A percentile compares a stretch with the other conserved stretches of the same genome.
These are phyloP conservation scores for Inonotus hispidus DNA, from an alignment of 1,284 basidiomycete species.

Conservation along the genomic window DNA sequence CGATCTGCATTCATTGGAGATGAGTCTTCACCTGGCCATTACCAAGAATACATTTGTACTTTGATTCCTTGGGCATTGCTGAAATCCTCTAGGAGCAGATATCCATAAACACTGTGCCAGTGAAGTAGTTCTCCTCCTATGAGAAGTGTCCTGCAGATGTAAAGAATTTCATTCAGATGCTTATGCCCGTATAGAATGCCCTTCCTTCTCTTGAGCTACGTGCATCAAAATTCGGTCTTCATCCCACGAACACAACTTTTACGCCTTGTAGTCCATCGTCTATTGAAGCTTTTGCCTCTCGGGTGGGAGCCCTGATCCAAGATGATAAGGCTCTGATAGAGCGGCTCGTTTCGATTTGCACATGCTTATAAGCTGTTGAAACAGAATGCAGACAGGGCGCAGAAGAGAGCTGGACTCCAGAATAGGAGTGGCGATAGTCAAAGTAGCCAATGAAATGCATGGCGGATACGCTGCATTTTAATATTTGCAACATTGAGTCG, in stretches of 20 bases:
- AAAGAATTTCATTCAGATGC: conserved; percentile 51
- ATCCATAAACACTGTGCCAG: conserved; percentile 24
- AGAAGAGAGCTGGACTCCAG: too few relatives aligned
- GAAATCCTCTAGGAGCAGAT: conserved; percentile 9
- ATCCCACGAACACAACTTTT: conserved; percentile 35
- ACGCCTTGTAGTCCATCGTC: conserved; percentile 38
- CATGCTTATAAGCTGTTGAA: too few relatives aligned
- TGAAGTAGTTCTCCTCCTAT: conserved; percentile 27
- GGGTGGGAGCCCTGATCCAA: too few relatives aligned
- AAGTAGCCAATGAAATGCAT: too few relatives aligned
- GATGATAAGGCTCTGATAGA: too few relatives aligned
- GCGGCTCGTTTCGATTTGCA: too few relatives aligned
- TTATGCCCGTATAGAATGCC: conserved; percentile 72
- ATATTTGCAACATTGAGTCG: too few relatives aligned
- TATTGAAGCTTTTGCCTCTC: too few relatives aligned
- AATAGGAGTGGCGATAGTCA: too few relatives aligned
- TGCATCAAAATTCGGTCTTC: conserved; percentile 52
- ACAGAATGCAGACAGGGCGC: too few relatives aligned
- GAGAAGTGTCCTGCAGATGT: conserved; percentile 41
- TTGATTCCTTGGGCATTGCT: not conserved
- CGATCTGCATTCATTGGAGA: conserved; percentile 38
- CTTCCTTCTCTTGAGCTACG: conserved; percentile 78
- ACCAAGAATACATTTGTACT: too few relatives aligned
- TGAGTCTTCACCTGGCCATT: conserved; percentile 34
- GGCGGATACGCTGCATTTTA: not conserved